Evolutionary conservation across 1,284 basidiomycete genomes (phyloP).

Genomic region (Naganishia cerealis): DNA sequence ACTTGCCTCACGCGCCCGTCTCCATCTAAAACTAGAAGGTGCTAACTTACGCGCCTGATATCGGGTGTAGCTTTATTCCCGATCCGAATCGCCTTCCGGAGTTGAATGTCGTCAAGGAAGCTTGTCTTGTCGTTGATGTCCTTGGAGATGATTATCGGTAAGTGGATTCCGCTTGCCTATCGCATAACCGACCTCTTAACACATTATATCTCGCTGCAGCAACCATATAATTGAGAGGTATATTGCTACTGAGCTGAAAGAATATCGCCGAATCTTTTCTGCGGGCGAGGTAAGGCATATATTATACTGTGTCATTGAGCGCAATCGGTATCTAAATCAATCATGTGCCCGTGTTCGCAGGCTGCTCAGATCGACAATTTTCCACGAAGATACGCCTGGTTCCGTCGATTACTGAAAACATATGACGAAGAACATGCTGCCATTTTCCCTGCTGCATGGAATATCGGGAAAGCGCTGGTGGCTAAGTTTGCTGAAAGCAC

Average conservation of each 20-base stretch:
- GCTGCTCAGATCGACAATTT: slow-evolving; percentile 95
- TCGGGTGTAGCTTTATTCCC: slow-evolving; percentile 67
- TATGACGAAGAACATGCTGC: slow-evolving; percentile 83
- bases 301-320: not conserved
- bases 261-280: slow-evolving; percentile 94
- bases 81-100: slow-evolving; percentile 70
- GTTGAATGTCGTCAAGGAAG: slow-evolving; percentile 64
- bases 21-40: not conserved
- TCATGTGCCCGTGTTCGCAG: slow-evolving; percentile 36
- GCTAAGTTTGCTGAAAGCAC: slow-evolving; percentile 84
- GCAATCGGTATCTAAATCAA: slow-evolving; percentile 6
- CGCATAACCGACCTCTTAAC: not conserved
- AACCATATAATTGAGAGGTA: slow-evolving; percentile 83
- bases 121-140: slow-evolving; percentile 69
- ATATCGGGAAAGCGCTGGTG: slow-evolving; percentile 73
- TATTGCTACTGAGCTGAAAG: slow-evolving; percentile 83
- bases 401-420: slow-evolving; percentile 79
- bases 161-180: slow-evolving; percentile 31
- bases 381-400: slow-evolving; percentile 91
- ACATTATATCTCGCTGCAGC: slow-evolving; percentile 39
- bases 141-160: slow-evolving; percentile 76
- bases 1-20: not conserved
- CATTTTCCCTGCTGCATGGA: slow-evolving; percentile 81
- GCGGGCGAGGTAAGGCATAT: slow-evolving; percentile 70
- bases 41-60: not conserved